phyloP scores from a whole-genome alignment of 2,329 filamentous ascomycete species.

The Fusarium sp. region DNA sequence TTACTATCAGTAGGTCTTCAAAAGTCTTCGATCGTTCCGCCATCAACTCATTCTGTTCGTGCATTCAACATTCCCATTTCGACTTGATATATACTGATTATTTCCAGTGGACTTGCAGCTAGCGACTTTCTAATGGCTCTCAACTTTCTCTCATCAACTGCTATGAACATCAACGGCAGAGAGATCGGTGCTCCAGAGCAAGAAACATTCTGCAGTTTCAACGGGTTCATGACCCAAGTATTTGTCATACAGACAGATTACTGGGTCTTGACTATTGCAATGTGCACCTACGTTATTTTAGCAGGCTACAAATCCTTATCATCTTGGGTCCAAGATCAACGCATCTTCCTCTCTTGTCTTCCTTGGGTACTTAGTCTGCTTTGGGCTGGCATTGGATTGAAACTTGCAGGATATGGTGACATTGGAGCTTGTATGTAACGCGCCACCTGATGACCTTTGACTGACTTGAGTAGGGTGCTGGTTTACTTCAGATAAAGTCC shows the following conservation, averaged over 20 bases:
- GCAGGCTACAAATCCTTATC: not conserved
- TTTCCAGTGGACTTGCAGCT: rapidly evolving
- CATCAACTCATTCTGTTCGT: not conserved
- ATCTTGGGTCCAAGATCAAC: not conserved
- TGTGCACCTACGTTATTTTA: not conserved
- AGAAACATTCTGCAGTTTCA: not conserved
- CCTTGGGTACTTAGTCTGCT: not conserved
- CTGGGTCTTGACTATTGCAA: not conserved
- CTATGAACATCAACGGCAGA: not conserved
- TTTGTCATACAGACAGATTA: not conserved
- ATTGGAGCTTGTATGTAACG: not conserved
- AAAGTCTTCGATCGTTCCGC: not conserved
- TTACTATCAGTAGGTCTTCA: not conserved
- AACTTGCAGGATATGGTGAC: not conserved
- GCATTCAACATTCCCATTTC: rapidly evolving
- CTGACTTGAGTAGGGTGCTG: not conserved
- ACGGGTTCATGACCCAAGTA: not conserved
- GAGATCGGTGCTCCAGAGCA: not conserved
- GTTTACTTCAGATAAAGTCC: not conserved
- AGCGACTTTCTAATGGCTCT: not conserved
- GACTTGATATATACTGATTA: not conserved
- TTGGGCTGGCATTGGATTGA: not conserved
- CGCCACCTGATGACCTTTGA: too few species aligned
- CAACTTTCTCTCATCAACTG: not conserved
- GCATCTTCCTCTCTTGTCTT: not conserved